Evolutionary conservation across 176 grass and related monocot genomes (phyloP).

Genomic region (maize (Zea mays)): Zm-B73-REFERENCE-NAM-5.0 NC_050102.1:70755501-70756000

Average conservation of each 20-base stretch:
- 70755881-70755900: constrained; percentile 70
- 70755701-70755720: not conserved
- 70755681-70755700: constrained; percentile 12
- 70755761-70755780: constrained; percentile 25
- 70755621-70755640: constrained; percentile 14
- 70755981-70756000: constrained; percentile 1
- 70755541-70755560: too few relatives aligned
- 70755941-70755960: constrained; percentile 33
- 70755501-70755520: not conserved
- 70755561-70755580: too few relatives aligned
- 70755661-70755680: not conserved
- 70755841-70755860: constrained; percentile 92
- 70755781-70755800: constrained; percentile 29
- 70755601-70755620: constrained; percentile 4
- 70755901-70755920: constrained; percentile 68
- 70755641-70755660: not conserved
- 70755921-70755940: constrained; percentile 77
- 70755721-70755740: not conserved
- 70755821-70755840: constrained; percentile 26
- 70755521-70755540: too few relatives aligned
- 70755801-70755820: constrained; percentile 20
- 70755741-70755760: constrained; percentile 4
- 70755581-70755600: not conserved
- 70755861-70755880: constrained; percentile 77
- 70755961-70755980: constrained; percentile 2